Evolutionary conservation across 768 basidiomycete genomes (phyloP).

Genomic region (Megacollybia marginata): DNA sequence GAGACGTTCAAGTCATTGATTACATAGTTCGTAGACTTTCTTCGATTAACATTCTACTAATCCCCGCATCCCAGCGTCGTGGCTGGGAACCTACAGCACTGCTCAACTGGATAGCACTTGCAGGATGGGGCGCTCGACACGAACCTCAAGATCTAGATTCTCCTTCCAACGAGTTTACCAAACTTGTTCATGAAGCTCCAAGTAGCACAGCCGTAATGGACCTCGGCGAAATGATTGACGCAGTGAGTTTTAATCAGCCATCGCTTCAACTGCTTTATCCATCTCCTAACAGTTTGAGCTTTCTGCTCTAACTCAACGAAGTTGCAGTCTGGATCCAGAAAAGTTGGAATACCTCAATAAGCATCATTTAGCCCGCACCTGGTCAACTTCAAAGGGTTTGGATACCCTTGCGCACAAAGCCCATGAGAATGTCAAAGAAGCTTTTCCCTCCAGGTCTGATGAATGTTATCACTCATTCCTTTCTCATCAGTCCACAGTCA

Average conservation of each 20-base stretch:
- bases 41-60: not conserved
- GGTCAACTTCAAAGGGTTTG: conserved; percentile 44
- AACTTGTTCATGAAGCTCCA: conserved; percentile 35
- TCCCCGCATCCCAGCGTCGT: conserved; percentile 39
- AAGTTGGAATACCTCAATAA: conserved; percentile 90
- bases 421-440: conserved; percentile 41
- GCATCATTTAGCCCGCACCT: conserved; percentile 61
- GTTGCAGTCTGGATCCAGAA: conserved; percentile 68
- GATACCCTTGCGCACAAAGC: conserved; percentile 47
- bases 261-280: not conserved
- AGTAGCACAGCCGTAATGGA: conserved; percentile 61
- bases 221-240: conserved; percentile 46
- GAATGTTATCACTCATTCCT: not conserved
- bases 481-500: conserved; percentile 20
- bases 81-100: conserved; percentile 91
- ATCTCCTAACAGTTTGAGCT: conserved; percentile 59
- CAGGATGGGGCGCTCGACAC: conserved; percentile 80
- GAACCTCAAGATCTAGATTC: conserved; percentile 17
- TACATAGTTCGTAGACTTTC: conserved; percentile 59
- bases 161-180: conserved; percentile 16
- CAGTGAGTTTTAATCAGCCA: not conserved
- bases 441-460: conserved; percentile 36
- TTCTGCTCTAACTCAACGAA: conserved; percentile 67
- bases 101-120: conserved; percentile 88
- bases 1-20: conserved; percentile 79